Conservation (phyloP, 768 basidiomycete species). For the Coprinopsis cinerea region DNA sequence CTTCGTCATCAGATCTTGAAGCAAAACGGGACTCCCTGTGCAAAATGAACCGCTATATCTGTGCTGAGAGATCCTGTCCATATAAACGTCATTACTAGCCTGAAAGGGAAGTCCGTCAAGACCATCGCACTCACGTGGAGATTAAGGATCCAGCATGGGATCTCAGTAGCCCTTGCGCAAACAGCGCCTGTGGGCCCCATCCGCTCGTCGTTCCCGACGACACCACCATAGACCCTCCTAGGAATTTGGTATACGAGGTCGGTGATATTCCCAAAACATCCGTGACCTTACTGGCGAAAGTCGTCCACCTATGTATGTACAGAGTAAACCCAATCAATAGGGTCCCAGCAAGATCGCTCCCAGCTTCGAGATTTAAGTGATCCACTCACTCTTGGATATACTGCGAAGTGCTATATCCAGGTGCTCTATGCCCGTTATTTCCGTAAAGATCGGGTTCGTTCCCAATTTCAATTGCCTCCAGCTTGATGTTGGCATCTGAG, state of each 20-base stretch:
- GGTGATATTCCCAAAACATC: conserved; percentile 31
- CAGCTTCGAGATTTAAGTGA: background rate
- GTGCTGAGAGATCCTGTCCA: conserved; percentile 50
- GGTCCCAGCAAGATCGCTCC: background rate
- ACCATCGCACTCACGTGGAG: conserved; percentile 35
- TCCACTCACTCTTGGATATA: conserved; percentile 46
- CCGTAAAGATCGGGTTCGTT: conserved; percentile 57
- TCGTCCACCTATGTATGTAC: conserved; percentile 38
- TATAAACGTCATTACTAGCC: background rate
- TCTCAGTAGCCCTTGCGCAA: conserved; percentile 43
- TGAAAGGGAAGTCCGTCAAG: background rate
- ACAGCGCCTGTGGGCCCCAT: conserved; percentile 60
- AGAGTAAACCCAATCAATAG: background rate
- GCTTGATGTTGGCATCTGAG: conserved; percentile 32
- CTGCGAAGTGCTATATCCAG: conserved; percentile 33
- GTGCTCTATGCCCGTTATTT: conserved; percentile 36
- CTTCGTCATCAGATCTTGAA: conserved; percentile 67
- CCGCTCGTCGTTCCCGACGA: conserved; percentile 40
- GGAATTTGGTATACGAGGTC: conserved; percentile 37
- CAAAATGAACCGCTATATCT: conserved; percentile 62
- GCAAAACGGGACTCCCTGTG: conserved; percentile 41
- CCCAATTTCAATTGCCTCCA: conserved; percentile 58
- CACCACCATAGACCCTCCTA: conserved; percentile 43
- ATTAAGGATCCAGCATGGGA: conserved; percentile 45
- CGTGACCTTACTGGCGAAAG: conserved; percentile 45